Evolutionary conservation across 306 rosid species (phyloP).

Genomic region (Cicer chorassanicum): DNA sequence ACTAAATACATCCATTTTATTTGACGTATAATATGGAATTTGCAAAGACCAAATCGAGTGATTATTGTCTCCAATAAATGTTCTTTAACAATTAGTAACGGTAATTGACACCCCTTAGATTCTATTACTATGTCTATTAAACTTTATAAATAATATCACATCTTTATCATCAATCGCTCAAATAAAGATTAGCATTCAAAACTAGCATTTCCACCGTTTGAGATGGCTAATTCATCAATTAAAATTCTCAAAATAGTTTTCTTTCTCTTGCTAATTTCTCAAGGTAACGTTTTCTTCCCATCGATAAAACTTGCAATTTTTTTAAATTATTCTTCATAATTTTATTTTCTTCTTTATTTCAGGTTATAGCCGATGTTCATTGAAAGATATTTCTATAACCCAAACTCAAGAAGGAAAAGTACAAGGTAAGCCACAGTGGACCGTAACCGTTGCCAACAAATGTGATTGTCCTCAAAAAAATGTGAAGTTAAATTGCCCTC

Average conservation of each 20-base stretch:
- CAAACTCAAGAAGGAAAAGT: constrained; percentile 47
- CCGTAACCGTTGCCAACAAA: constrained; percentile 42
- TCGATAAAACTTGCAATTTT: neutral
- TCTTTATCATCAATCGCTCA: no score
- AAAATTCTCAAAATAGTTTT: neutral
- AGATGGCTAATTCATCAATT: constrained; percentile 25
- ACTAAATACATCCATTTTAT: no score
- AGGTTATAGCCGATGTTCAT: constrained; percentile 47
- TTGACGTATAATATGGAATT: no score
- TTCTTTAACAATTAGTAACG: no score
- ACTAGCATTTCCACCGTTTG: no score
- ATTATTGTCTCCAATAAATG: no score
- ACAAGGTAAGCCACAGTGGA: constrained; percentile 47
- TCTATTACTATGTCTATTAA: no score
- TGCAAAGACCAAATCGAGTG: no score
- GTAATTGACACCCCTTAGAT: no score
- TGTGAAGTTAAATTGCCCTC: constrained; percentile 41
- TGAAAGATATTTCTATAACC: constrained; percentile 4
- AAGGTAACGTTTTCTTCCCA: constrained; percentile 26
- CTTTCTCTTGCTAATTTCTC: constrained; percentile 20
- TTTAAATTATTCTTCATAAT: no score
- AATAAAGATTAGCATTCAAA: no score
- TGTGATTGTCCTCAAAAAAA: constrained; percentile 45
- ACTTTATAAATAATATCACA: no score
- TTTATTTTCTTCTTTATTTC: neutral